Evolutionary conservation across 805 yeast genomes (phyloP).

Genomic region (Huiozyma naganishii): DNA sequence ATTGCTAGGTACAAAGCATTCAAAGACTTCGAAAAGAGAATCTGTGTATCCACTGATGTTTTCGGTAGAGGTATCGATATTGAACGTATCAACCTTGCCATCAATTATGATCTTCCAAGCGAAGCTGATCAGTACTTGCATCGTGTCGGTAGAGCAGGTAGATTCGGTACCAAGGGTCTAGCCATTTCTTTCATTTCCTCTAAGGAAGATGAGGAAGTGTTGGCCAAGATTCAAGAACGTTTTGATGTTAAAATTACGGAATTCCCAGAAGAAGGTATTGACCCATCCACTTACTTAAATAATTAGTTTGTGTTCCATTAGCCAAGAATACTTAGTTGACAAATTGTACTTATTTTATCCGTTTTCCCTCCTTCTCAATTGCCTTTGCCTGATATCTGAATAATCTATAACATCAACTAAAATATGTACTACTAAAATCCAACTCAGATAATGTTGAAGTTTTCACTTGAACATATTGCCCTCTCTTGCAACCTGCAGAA

Average conservation of each 20-base stretch:
- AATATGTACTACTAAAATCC: too few relatives aligned
- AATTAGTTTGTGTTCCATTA: conserved; percentile 34
- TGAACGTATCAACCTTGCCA: conserved; percentile 95
- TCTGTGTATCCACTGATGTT: conserved; percentile 96
- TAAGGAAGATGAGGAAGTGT: conserved; percentile 79
- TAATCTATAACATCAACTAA: too few relatives aligned
- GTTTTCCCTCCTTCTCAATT: neutral
- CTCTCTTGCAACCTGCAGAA: too few relatives aligned
- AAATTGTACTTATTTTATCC: neutral
- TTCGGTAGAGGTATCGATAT: conserved; percentile 99
- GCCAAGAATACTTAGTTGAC: too few relatives aligned
- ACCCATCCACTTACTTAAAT: conserved; percentile 96
- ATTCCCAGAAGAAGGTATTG: conserved; percentile 97
- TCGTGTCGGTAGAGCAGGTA: conserved; percentile 99
- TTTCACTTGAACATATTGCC: too few relatives aligned
- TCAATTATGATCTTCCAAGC: conserved; percentile 90
- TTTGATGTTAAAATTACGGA: conserved; percentile 92
- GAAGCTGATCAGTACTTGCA: conserved; percentile 98
- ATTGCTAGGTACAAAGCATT: conserved; percentile 91
- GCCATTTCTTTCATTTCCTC: conserved; percentile 83
- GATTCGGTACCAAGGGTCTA: conserved; percentile 98
- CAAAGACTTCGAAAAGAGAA: conserved; percentile 97
- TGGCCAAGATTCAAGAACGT: conserved; percentile 89
- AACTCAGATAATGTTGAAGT: too few relatives aligned
- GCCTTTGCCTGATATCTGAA: too few relatives aligned